Conservation (phyloP, 1,139 yeast genomes). For the Protomyces inundatus region DNA sequence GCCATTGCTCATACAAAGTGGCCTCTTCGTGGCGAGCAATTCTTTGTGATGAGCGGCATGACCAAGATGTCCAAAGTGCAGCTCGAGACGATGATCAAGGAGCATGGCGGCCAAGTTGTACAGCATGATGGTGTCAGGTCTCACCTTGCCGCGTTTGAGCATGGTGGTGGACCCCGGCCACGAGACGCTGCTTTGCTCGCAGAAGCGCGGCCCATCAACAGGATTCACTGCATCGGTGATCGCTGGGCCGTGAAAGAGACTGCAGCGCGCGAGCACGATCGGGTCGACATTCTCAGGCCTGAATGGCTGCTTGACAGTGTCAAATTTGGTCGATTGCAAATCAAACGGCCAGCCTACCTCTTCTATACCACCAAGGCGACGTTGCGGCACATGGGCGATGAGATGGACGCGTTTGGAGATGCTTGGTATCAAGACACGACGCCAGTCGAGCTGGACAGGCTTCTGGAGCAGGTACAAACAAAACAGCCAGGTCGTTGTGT, state of each 20-base stretch:
- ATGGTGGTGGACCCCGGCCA: too few relatives aligned
- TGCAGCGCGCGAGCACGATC: constrained; percentile 45
- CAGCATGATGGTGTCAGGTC: too few relatives aligned
- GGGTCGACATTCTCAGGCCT: constrained; percentile 57
- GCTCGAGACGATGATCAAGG: constrained; percentile 43
- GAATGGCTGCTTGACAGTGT: constrained; percentile 69
- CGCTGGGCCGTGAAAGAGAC: constrained; percentile 47
- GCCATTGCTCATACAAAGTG: neutral
- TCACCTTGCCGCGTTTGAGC: too few relatives aligned
- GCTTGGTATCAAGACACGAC: too few relatives aligned
- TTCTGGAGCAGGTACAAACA: too few relatives aligned
- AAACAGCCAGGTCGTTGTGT: too few relatives aligned
- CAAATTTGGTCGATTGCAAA: too few relatives aligned
- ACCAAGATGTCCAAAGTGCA: constrained; percentile 40
- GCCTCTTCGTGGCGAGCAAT: constrained; percentile 28
- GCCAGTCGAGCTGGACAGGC: too few relatives aligned
- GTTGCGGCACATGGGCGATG: too few relatives aligned
- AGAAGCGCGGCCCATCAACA: constrained; percentile 31
- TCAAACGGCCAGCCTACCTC: too few relatives aligned
- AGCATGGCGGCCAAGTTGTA: constrained; percentile 39
- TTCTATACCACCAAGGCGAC: too few relatives aligned
- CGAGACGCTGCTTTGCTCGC: neutral
- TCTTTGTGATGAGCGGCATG: constrained; percentile 33
- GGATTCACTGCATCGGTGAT: constrained; percentile 49
- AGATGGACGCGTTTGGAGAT: too few relatives aligned